A percentile compares a stretch with the other conserved stretches of the same genome.
Evolutionary conservation across 352 stramenopile genomes (phyloP).

Genomic region (Poterioochromonas sp.): DNA sequence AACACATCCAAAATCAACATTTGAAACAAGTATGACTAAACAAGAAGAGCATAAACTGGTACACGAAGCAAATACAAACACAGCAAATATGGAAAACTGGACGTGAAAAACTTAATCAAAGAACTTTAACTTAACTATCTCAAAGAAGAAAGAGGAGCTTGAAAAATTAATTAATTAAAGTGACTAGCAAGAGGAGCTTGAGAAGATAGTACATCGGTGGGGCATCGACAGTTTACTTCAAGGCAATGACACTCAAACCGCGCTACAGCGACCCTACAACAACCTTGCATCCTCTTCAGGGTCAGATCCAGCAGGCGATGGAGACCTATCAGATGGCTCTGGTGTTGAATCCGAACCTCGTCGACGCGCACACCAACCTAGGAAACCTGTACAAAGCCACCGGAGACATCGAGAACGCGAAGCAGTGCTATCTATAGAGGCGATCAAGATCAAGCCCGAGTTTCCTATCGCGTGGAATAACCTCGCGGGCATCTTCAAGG

Average conservation of each 20-base stretch:
- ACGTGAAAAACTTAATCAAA: no score
- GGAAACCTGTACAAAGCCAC: slow-evolving; percentile 74
- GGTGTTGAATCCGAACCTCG: slow-evolving; percentile 67
- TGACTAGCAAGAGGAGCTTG: no score
- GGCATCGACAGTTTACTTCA: no score
- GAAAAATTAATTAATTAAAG: no score
- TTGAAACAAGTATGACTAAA: no score
- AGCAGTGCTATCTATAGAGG: slow-evolving; percentile 75
- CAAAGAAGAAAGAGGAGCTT: no score
- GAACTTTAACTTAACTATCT: no score
- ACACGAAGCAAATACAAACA: no score
- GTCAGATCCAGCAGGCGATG: slow-evolving; percentile 69
- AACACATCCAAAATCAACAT: no score
- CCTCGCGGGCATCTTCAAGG: slow-evolving; percentile 75
- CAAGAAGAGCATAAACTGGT: no score
- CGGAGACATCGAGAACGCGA: slow-evolving; percentile 64
- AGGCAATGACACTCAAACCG: slow-evolving; percentile 81
- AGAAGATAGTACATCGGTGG: no score
- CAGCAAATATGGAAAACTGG: no score
- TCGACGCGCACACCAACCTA: slow-evolving; percentile 86
- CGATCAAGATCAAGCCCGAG: slow-evolving; percentile 69
- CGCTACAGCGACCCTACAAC: slow-evolving; percentile 79
- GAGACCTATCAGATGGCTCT: slow-evolving; percentile 87
- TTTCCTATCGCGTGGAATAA: slow-evolving; percentile 84
- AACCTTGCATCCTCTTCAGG: slow-evolving; percentile 83